Evolutionary conservation across 139 green algal genomes (phyloP), one percentile per base, ranked within the genome.

Genomic region (Chlorella sp.): DNA sequence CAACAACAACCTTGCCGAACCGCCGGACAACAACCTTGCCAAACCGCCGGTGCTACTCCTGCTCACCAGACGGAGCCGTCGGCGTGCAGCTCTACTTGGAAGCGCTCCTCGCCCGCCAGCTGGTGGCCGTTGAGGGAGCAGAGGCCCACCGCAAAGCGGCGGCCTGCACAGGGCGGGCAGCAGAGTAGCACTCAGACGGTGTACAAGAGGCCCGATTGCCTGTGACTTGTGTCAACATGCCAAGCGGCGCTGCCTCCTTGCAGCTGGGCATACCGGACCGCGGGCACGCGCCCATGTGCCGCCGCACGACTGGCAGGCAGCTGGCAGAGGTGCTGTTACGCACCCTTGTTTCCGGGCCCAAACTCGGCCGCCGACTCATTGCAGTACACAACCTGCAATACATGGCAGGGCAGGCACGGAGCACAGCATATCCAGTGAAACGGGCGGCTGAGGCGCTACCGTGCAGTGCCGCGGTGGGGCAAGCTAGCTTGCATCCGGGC

Each of bases 31-130:
- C n/a, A n/a, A n/a, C n/a, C n/a, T n/a, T n/a, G n/a, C n/a, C n/a
- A n/a, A n/a, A n/a, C n/a, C n/a, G n/a, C n/a, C n/a, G n/a, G n/a
- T n/a, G n/a, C n/a, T n/a, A n/a, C n/a, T n/a, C n/a, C 11, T 24
- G 16, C 81, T 73, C 83, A 88, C 78, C 73, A 88, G 32, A 88
- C 85, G 5, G 56, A 78, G 43, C 81, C 85, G 26, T 88, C 85
- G 0, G 54, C 78, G 32, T 78, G 79, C 56, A 80, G 69, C 85
- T 88, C 76, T 60, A 88, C 70, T 4, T 38, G 40, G 38, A 88
- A 88, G 4, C 85, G 78, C 79, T 88, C 85, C 79, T 88, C 85
- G 17, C 85, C 85, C 22, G 85, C 85, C 70, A 88, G 69, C 56
- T 80, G 68, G 64, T 88, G 85, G 19, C 85, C 85, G 22, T 65